A percentile compares a stretch with the other conserved stretches of the same genome.
These are phyloP conservation scores for Chalciporus chontae DNA, from an alignment of 768 basidiomycete species.

Conservation along the genomic window DNA sequence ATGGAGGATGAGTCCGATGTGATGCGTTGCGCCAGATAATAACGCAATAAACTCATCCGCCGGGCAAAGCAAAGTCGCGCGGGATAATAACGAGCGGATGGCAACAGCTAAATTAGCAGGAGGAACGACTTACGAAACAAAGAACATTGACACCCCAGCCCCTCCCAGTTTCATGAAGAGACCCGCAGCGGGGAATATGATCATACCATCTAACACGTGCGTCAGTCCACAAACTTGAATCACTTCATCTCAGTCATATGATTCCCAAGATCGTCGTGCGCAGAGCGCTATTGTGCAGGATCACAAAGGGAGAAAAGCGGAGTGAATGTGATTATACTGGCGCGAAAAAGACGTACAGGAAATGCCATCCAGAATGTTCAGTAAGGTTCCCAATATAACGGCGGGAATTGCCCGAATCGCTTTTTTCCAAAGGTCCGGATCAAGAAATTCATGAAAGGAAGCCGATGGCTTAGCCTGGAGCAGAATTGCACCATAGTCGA, in stretches of 20 bases:
- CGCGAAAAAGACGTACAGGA: conserved; percentile 56
- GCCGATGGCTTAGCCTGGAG: conserved; percentile 6
- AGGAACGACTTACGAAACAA: conserved; percentile 57
- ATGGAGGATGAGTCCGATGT: not conserved
- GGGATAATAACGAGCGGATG: conserved; percentile 5
- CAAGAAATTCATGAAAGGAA: conserved; percentile 7
- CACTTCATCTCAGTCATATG: not conserved
- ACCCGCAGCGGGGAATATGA: conserved; percentile 84
- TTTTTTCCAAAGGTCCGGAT: conserved; percentile 17
- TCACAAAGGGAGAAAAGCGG: not conserved
- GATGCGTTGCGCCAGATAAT: not conserved
- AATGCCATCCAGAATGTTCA: conserved; percentile 93
- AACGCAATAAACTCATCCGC: not conserved
- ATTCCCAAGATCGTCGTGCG: not conserved
- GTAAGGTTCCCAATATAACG: conserved; percentile 74
- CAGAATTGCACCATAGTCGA: conserved; percentile 11
- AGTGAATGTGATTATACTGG: not conserved
- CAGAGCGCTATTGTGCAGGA: conserved; percentile 5
- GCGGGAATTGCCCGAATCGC: conserved; percentile 62
- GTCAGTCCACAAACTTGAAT: not conserved
- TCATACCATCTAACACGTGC: conserved; percentile 76
- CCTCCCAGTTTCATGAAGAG: conserved; percentile 80
- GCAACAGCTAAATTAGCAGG: not conserved
- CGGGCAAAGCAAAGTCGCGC: too few species aligned
- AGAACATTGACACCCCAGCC: conserved; percentile 94